Conservation (phyloP, 78 protist genomes). For the Blattamonas nauphoetae region DNA sequence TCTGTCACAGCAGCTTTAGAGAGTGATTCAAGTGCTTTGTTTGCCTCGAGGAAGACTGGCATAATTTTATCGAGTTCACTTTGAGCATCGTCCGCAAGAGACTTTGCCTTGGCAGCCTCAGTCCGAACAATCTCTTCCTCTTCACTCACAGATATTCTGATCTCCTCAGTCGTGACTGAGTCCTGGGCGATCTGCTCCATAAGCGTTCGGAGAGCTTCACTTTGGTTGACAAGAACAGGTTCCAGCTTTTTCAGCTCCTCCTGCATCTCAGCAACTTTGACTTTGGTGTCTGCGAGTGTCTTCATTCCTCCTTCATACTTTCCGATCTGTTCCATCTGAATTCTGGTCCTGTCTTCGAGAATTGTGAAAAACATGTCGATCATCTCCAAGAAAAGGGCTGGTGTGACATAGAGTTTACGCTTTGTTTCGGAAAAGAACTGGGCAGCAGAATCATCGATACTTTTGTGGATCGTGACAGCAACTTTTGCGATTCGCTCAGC, state of each 20-base stretch:
- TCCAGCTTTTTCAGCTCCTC: conserved; percentile 11
- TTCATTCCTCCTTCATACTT: not conserved
- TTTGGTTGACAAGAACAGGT: not conserved
- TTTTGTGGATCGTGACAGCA: not conserved
- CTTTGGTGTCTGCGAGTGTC: not conserved
- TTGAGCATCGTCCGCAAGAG: not conserved
- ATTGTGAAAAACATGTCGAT: conserved; percentile 23
- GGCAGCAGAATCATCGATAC: not conserved
- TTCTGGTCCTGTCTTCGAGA: conserved; percentile 26
- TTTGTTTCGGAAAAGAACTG: not conserved
- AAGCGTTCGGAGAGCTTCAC: not conserved
- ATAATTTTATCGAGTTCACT: conserved; percentile 40
- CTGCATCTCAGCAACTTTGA: conserved; percentile 23
- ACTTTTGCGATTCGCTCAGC: conserved; percentile 4
- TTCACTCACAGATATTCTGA: not conserved
- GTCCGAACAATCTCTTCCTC: conserved; percentile 2
- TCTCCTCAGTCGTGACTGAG: not conserved
- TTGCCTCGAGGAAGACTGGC: conserved; percentile 18
- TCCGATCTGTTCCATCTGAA: not conserved
- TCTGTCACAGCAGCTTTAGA: not conserved
- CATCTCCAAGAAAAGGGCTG: conserved; percentile 58
- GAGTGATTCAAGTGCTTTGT: conserved; percentile 24
- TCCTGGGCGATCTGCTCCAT: conserved; percentile 12
- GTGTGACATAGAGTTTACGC: conserved; percentile 49
- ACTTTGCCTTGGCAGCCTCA: not conserved